A percentile compares a stretch with the other conserved stretches of the same genome.
Conservation (phyloP, 345 rosid genomes). For the Gossypium mustelinum region DNA sequence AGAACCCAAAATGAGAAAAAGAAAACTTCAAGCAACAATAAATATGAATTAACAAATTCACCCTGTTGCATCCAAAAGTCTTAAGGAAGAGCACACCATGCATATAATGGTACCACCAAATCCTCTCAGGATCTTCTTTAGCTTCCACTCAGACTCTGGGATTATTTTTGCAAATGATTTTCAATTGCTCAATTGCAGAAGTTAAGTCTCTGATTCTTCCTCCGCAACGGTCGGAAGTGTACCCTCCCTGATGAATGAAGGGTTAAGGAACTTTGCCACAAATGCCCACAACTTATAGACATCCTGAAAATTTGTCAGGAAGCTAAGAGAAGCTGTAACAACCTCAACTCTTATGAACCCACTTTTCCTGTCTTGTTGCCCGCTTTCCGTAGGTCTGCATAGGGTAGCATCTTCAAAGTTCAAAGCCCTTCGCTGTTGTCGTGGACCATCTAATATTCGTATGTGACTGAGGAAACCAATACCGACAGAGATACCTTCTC, state of each 20-base stretch:
- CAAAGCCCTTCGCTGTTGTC: conserved; percentile 40
- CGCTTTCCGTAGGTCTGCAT: conserved; percentile 70
- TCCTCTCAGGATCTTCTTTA: conserved; percentile 20
- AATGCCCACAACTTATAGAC: conserved; percentile 90
- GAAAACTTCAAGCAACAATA: conserved; percentile 33
- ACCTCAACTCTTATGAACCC: conserved; percentile 81
- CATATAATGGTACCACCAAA: conserved; percentile 6
- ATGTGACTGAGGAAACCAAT: conserved; percentile 90
- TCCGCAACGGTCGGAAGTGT: conserved; percentile 61
- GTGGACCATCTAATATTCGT: conserved; percentile 54
- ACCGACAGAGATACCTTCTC: conserved; percentile 84
- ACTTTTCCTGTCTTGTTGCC: conserved; percentile 47
- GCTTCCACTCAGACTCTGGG: conserved; percentile 34
- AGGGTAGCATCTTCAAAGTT: conserved; percentile 55
- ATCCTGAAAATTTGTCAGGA: conserved; percentile 94
- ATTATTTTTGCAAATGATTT: conserved; percentile 10
- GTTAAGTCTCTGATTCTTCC: conserved; percentile 63
- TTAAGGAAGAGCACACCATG: conserved; percentile 28
- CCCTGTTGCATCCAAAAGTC: conserved; percentile 32
- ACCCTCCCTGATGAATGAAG: conserved; percentile 60
- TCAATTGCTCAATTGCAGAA: not conserved
- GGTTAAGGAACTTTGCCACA: conserved; percentile 84
- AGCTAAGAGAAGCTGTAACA: conserved; percentile 92
- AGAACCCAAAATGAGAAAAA: conserved; percentile 20
- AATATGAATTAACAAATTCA: conserved; percentile 56